phyloP scores from a whole-genome alignment of 2,329 filamentous ascomycete genomes.

The Alternaria incomplexa region DNA sequence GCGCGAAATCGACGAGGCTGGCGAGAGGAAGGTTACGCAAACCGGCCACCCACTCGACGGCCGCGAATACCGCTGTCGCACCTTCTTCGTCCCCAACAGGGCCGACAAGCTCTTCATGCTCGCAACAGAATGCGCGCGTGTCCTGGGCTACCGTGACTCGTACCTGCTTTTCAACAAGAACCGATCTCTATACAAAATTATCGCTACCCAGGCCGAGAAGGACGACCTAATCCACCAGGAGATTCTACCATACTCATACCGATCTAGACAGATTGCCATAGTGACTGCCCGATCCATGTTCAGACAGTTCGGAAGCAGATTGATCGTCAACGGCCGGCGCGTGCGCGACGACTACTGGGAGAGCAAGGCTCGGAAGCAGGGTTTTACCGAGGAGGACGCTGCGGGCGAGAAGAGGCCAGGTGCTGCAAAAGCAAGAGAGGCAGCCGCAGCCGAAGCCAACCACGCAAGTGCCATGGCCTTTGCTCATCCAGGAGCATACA shows the following conservation, averaged over 20 bases:
- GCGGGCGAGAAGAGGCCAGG: conserved; percentile 96
- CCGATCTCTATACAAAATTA: conserved; percentile 94
- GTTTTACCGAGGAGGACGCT: conserved; percentile 94
- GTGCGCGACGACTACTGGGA: conserved; percentile 99
- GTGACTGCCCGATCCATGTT: conserved; percentile 99
- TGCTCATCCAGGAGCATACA: conserved; percentile 35
- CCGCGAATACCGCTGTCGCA: conserved; percentile 90
- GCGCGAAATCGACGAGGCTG: conserved; percentile 88
- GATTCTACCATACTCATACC: conserved; percentile 94
- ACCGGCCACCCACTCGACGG: conserved; percentile 82
- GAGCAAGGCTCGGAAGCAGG: conserved; percentile 93
- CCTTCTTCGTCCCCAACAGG: conserved; percentile 88
- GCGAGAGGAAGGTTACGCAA: conserved; percentile 89
- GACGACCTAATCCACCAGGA: conserved; percentile 95
- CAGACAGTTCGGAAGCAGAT: conserved; percentile 92
- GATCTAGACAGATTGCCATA: conserved; percentile 97
- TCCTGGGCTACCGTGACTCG: conserved; percentile 94
- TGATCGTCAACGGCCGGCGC: conserved; percentile 86
- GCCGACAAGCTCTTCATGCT: conserved; percentile 98
- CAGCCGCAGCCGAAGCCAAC: conserved; percentile 70
- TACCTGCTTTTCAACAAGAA: conserved; percentile 99
- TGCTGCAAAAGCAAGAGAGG: conserved; percentile 85
- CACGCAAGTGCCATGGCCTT: conserved; percentile 58
- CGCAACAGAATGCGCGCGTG: conserved; percentile 93
- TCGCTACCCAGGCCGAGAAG: conserved; percentile 93